Evolutionary conservation across 495 filamentous ascomycete genomes (phyloP).

Genomic region (Penicillium mononematosum): DNA sequence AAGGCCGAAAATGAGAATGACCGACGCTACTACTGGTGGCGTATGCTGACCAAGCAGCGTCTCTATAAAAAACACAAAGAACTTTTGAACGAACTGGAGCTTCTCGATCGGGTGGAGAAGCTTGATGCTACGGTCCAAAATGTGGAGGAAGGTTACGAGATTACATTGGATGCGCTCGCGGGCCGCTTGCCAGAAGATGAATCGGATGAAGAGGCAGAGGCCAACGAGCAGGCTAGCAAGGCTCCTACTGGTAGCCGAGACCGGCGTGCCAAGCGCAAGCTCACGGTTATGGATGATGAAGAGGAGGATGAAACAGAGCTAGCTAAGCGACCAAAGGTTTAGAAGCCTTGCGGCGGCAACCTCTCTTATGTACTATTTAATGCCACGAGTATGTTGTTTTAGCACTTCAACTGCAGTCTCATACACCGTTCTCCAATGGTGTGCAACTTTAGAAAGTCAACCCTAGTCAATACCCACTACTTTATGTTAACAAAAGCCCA

Average conservation of each 20-base stretch:
- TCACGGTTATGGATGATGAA: slow-evolving; percentile 48
- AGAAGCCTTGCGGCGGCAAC: slow-evolving; percentile 1
- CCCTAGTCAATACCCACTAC: not conserved
- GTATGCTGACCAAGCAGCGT: slow-evolving; percentile 76
- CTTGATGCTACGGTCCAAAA: slow-evolving; percentile 72
- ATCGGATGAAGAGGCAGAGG: slow-evolving; percentile 15
- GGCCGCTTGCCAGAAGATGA: slow-evolving; percentile 34
- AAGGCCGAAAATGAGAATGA: slow-evolving; percentile 55
- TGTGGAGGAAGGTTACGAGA: slow-evolving; percentile 80
- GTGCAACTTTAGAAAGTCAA: not conserved
- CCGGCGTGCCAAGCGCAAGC: slow-evolving; percentile 46
- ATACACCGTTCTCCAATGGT: not conserved
- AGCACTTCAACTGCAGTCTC: not conserved
- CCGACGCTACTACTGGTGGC: slow-evolving; percentile 74
- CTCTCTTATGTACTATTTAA: slow-evolving; percentile 24
- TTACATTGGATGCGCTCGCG: slow-evolving; percentile 56
- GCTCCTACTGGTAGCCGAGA: slow-evolving; percentile 30
- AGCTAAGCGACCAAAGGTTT: slow-evolving; percentile 42
- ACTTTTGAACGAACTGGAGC: slow-evolving; percentile 73
- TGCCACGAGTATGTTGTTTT: slow-evolving; percentile 3
- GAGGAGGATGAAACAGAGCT: slow-evolving; percentile 37
- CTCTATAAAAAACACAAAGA: slow-evolving; percentile 77
- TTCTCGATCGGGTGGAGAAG: slow-evolving; percentile 72
- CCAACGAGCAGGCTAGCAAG: slow-evolving; percentile 19
- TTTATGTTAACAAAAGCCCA: not conserved